These are phyloP conservation scores for Dittrichia graveolens DNA, from an alignment of 129 eudicot genomes.

Conservation along the genomic window DNA sequence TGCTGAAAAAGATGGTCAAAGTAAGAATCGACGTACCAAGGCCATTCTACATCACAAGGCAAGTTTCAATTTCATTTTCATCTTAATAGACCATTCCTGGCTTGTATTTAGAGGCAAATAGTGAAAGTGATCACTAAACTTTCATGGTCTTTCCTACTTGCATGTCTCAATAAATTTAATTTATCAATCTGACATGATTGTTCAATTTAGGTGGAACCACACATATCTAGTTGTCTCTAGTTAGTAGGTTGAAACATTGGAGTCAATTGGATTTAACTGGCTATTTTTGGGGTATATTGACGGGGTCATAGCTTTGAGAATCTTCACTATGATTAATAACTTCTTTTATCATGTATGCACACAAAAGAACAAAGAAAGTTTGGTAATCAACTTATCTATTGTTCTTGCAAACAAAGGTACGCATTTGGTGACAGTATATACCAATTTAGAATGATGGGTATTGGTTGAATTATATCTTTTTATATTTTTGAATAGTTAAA, in stretches of 20 bases:
- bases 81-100: not conserved
- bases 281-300: not conserved
- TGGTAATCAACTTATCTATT: not conserved
- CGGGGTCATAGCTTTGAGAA: not conserved
- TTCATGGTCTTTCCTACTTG: not conserved
- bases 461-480: not conserved
- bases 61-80: conserved; percentile 31
- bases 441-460: not conserved
- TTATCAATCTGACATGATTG: conserved; percentile 2
- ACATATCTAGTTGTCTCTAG: not conserved
- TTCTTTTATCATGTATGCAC: not conserved
- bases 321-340: not conserved
- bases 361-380: not conserved
- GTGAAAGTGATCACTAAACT: conserved; percentile 5
- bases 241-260: not conserved
- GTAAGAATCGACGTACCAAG: conserved; percentile 50
- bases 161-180: not conserved
- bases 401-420: not conserved
- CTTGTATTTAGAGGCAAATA: not conserved
- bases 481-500: not conserved
- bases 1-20: conserved; percentile 65
- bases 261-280: not conserved
- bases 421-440: not conserved
- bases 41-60: conserved; percentile 71
- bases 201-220: conserved; percentile 11